Conservation (phyloP, 345 rosid species). For the Odontarrhena argentea region DNA sequence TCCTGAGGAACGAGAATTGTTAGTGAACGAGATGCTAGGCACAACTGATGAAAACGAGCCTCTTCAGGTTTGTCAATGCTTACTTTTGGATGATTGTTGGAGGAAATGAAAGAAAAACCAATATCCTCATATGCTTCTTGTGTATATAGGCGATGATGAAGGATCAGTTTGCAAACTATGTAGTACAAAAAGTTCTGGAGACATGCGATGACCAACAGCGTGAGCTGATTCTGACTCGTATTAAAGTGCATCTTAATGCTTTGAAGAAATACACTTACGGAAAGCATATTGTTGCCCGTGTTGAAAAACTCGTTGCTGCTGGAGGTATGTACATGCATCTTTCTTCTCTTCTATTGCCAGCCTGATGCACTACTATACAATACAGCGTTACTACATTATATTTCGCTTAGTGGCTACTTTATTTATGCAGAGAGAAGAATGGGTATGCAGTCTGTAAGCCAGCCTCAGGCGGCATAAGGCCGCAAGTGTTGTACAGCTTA, state of each 20-base stretch:
- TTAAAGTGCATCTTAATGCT: constrained; percentile 74
- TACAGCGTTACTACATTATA: neutral
- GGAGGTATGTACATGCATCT: constrained; percentile 53
- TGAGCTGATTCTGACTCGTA: constrained; percentile 67
- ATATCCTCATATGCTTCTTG: neutral
- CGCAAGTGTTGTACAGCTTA: constrained; percentile 36
- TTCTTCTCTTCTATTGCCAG: neutral
- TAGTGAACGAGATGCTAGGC: constrained; percentile 72
- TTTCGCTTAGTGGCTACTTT: neutral
- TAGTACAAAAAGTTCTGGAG: constrained; percentile 81
- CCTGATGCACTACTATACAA: too few relatives aligned
- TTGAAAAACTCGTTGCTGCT: constrained; percentile 87
- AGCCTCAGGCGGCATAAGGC: constrained; percentile 26
- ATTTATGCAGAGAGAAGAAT: constrained; percentile 38
- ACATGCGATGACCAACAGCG: constrained; percentile 80
- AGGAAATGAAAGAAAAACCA: neutral
- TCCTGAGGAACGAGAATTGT: constrained; percentile 51
- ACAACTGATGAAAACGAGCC: constrained; percentile 65
- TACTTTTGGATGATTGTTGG: neutral
- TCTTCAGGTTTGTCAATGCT: constrained; percentile 52
- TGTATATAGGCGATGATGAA: constrained; percentile 78
- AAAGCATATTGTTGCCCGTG: constrained; percentile 83
- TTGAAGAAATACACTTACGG: constrained; percentile 87
- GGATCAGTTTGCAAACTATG: constrained; percentile 87
- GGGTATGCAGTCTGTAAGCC: constrained; percentile 27